Conservation (phyloP, 2,329 filamentous ascomycete species). For the Nemania sp. region DNA sequence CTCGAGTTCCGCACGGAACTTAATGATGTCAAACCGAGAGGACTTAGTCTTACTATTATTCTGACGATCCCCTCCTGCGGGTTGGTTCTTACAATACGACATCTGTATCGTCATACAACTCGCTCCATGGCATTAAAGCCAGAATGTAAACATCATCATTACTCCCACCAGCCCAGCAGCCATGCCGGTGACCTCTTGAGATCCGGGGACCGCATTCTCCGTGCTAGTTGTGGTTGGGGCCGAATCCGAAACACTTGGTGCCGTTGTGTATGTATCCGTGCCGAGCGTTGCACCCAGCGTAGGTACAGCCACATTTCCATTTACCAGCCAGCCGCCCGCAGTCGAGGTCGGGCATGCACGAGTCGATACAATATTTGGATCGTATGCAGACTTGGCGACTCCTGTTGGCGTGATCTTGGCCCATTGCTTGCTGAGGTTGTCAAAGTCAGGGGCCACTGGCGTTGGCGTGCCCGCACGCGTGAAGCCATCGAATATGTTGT, state of each 20-base stretch:
- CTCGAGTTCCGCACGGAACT: conserved; percentile 5
- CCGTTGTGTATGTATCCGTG: conserved; percentile 35
- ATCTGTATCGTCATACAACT: conserved; percentile 7
- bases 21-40: conserved; percentile 5
- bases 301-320: conserved; percentile 71
- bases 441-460: conserved; percentile 74
- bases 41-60: neutral
- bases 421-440: conserved; percentile 78
- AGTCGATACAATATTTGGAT: conserved; percentile 60
- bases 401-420: conserved; percentile 70
- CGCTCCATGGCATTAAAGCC: conserved; percentile 43
- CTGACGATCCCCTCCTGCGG: neutral
- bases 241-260: conserved; percentile 27
- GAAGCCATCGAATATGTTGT: conserved; percentile 65
- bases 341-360: conserved; percentile 73
- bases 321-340: conserved; percentile 69
- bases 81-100: neutral
- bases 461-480: conserved; percentile 72
- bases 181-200: conserved; percentile 54
- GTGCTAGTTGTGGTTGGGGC: conserved; percentile 38
- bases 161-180: conserved; percentile 52
- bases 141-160: conserved; percentile 57
- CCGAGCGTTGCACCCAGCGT: conserved; percentile 61
- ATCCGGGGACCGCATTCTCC: conserved; percentile 48
- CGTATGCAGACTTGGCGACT: conserved; percentile 67